Evolutionary conservation across 352 stramenopile species (phyloP).

Genomic region (Phytophthora quininea): DNA sequence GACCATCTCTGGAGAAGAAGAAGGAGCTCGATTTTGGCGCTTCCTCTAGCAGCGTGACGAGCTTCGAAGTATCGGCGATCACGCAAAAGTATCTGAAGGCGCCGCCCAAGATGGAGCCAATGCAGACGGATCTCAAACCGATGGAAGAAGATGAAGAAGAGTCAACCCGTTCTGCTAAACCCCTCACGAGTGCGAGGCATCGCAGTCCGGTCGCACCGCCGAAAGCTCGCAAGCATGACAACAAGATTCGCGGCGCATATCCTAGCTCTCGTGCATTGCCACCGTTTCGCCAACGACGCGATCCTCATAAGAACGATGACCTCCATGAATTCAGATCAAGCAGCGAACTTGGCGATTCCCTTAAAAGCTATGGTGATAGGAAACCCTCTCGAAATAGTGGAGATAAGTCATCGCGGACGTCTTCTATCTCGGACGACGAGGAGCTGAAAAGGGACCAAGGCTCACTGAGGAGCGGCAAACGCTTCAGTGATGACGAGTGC

Average conservation of each 20-base stretch:
- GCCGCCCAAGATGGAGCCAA: conserved; percentile 24
- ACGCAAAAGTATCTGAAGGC: conserved; percentile 46
- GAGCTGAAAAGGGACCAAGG: conserved; percentile 34
- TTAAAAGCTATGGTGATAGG: conserved; percentile 9
- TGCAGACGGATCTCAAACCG: conserved; percentile 28
- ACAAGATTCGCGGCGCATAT: conserved; percentile 21
- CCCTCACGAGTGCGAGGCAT: conserved; percentile 12
- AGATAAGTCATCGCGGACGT: conserved; percentile 22
- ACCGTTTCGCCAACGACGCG: conserved; percentile 7
- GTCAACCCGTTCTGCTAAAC: conserved; percentile 22
- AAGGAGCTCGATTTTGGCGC: conserved; percentile 48
- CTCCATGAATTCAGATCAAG: conserved; percentile 19
- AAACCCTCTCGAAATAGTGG: conserved; percentile 31
- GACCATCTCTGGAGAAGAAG: conserved; percentile 38
- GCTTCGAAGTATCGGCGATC: conserved; percentile 41
- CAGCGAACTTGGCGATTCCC: conserved; percentile 7
- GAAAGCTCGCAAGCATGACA: conserved; percentile 17
- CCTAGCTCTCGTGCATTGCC: conserved; percentile 11
- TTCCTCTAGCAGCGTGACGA: conserved; percentile 39
- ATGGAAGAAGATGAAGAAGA: conserved; percentile 35
- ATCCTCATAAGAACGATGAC: conserved; percentile 11
- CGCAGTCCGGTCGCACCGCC: conserved; percentile 13
- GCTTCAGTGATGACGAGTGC: conserved; percentile 24
- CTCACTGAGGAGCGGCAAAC: conserved; percentile 27
- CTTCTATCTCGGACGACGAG: conserved; percentile 36